Percentiles rank a stretch among this genome's conserved stretches.
These are phyloP conservation scores for Lumnitzera littorea DNA, from an alignment of 345 rosid genomes.

Conservation along the genomic window DNA sequence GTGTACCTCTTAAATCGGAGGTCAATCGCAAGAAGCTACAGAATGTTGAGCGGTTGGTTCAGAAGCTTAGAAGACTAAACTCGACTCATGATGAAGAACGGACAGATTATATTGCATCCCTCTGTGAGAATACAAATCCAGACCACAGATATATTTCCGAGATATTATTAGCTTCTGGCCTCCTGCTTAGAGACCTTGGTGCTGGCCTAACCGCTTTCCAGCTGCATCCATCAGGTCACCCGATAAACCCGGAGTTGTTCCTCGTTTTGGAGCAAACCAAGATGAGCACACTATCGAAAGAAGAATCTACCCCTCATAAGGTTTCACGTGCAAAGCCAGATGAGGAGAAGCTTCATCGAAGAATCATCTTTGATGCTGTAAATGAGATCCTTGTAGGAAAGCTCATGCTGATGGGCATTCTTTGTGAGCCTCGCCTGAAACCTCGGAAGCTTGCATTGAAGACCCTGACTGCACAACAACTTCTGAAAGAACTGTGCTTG, in stretches of 20 bases:
- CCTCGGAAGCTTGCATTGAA: conserved; percentile 42
- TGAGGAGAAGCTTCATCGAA: conserved; percentile 54
- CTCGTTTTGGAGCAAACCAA: conserved; percentile 87
- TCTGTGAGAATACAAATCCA: conserved; percentile 75
- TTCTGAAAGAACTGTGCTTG: conserved; percentile 63
- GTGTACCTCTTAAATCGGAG: conserved; percentile 46
- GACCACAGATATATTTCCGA: conserved; percentile 93
- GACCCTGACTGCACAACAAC: conserved; percentile 63
- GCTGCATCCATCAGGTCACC: conserved; percentile 80
- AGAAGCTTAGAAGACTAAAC: conserved; percentile 76
- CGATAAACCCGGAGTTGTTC: conserved; percentile 84
- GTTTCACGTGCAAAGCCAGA: conserved; percentile 24
- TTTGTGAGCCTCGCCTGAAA: conserved; percentile 44
- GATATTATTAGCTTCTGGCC: conserved; percentile 89
- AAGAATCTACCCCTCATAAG: conserved; percentile 32
- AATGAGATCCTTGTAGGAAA: conserved; percentile 73
- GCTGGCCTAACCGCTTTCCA: conserved; percentile 60
- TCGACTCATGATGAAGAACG: conserved; percentile 80
- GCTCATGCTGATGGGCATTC: conserved; percentile 33
- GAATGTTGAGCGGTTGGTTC: conserved; percentile 79
- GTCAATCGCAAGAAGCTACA: conserved; percentile 75
- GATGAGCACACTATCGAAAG: conserved; percentile 36
- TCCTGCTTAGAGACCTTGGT: conserved; percentile 72
- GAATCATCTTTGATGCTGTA: conserved; percentile 76
- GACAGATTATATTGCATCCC: conserved; percentile 90